These are phyloP conservation scores for Chrysoporthe puriensis DNA, from an alignment of 2,329 filamentous ascomycete species.

Conservation along the genomic window DNA sequence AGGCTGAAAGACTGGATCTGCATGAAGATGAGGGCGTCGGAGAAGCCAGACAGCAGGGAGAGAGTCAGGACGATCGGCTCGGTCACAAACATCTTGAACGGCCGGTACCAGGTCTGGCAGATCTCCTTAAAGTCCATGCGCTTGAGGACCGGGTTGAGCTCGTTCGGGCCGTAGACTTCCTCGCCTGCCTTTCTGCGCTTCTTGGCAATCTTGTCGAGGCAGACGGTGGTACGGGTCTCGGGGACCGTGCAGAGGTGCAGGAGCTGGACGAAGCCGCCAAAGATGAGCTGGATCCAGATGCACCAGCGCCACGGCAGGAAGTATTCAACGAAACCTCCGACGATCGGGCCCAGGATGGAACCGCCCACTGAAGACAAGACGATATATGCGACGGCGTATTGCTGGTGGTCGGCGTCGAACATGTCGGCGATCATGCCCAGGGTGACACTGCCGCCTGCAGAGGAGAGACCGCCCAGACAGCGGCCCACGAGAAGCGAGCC, in stretches of 20 bases:
- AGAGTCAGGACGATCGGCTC: constrained; percentile 75
- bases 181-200: constrained; percentile 66
- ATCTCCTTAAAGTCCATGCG: constrained; percentile 64
- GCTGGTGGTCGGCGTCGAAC: constrained; percentile 71
- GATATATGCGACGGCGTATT: constrained; percentile 76
- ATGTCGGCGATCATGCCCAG: constrained; percentile 77
- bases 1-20: constrained; percentile 73
- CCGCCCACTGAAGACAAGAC: constrained; percentile 81
- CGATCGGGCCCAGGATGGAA: constrained; percentile 74
- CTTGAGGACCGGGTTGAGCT: constrained; percentile 64
- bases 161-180: constrained; percentile 73
- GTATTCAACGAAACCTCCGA: constrained; percentile 76
- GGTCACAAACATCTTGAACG: constrained; percentile 73
- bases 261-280: constrained; percentile 70
- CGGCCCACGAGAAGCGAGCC: constrained; percentile 71
- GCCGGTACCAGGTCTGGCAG: constrained; percentile 60
- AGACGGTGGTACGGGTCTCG: constrained; percentile 75
- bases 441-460: constrained; percentile 73
- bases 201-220: constrained; percentile 81
- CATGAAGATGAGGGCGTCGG: constrained; percentile 77
- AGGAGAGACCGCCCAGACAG: constrained; percentile 70
- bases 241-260: constrained; percentile 72
- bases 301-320: constrained; percentile 67
- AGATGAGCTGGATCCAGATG: constrained; percentile 85
- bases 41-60: constrained; percentile 73